Base-by-base conservation (phyloP, 2,329 filamentous ascomycete species). In the Penicillium sp. region DNA sequence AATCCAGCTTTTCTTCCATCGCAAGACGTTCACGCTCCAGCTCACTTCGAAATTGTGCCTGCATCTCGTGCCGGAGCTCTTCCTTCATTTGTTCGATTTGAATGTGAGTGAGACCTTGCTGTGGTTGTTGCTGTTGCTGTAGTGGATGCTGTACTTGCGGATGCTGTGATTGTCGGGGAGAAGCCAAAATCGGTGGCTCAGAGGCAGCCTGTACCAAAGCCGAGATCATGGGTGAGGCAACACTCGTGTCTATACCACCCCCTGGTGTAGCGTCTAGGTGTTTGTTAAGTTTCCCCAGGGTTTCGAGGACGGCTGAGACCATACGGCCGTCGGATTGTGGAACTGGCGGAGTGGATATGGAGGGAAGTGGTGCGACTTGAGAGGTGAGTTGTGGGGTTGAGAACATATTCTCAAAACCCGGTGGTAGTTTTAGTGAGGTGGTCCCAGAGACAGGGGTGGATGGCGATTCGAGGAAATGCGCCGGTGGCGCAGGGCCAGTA, bases 391-490 rank as follows among this genome's bases (percentile, higher is more conserved):
- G 53, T 10, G 62, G 67, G 29, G 61, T 69, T 7, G 67, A 62
- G 57, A 76, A 77, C 71, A 77, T 75, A 12, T 67, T 73, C 33
- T 75, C 75, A 52, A 74, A 77, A 1, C 75, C 75, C 17, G 73
- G 71, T 1, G 75, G 75, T 25, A 77, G 54, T 33, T 50, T 68
- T 54, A 54, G 60, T n/a, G 48, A 31, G n/a, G 50, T 58, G 10
- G 41, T 6, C 15, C 37, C 5, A 23, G 55, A 52, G 15, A 54
- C 42, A 13, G 54, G 50, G 1, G 50, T 45, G n/a, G 61, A 57
- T 13, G 45, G 59, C 8, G 40, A 35, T 29, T 58, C 61, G 19
- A 56, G 59, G 12, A 55, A 27, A 42, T 58, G 40, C 10, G 51
- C n/a, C 21, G 48, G 19, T 31, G 49, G 31, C 19, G 50, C 33